Conservation (phyloP, 352 stramenopile genomes). For the Globisporangium spinosum region DNA sequence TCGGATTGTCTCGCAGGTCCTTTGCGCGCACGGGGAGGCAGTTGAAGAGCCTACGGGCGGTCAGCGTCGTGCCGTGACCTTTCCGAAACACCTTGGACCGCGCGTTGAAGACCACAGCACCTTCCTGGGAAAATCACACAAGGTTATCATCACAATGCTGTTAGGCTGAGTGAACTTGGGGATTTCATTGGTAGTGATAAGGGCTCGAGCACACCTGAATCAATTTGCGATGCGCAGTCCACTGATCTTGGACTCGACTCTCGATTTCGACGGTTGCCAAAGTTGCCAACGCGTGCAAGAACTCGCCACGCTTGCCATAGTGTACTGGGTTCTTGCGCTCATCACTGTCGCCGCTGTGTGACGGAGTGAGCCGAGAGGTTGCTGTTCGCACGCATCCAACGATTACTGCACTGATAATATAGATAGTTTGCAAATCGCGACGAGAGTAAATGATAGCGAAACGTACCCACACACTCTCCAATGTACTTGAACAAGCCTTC, state of each 20-base stretch:
- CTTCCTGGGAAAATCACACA: constrained; percentile 30
- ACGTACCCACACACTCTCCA: constrained; percentile 42
- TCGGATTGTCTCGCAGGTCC: constrained; percentile 34
- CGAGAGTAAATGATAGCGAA: not conserved
- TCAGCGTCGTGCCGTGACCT: constrained; percentile 45
- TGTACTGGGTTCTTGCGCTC: not conserved
- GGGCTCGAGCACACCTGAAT: constrained; percentile 34
- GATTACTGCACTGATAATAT: not conserved
- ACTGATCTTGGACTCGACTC: constrained; percentile 47
- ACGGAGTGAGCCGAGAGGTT: constrained; percentile 24
- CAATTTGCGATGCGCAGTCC: constrained; percentile 65
- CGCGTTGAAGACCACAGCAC: constrained; percentile 55
- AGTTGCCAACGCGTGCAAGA: constrained; percentile 41
- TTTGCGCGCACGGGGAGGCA: constrained; percentile 54
- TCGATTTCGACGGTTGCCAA: constrained; percentile 60
- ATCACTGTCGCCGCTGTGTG: not conserved
- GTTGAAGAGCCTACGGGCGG: constrained; percentile 50
- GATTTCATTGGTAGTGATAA: not conserved
- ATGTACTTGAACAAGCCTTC: constrained; percentile 47
- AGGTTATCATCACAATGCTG: not conserved
- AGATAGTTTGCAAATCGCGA: not conserved
- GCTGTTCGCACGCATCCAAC: constrained; percentile 19
- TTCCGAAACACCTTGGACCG: constrained; percentile 33
- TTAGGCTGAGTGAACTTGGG: not conserved
- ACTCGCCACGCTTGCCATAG: constrained; percentile 52